These are phyloP conservation scores for Claviceps lovelessii DNA, from an alignment of 2,329 filamentous ascomycete species.

Conservation along the genomic window DNA sequence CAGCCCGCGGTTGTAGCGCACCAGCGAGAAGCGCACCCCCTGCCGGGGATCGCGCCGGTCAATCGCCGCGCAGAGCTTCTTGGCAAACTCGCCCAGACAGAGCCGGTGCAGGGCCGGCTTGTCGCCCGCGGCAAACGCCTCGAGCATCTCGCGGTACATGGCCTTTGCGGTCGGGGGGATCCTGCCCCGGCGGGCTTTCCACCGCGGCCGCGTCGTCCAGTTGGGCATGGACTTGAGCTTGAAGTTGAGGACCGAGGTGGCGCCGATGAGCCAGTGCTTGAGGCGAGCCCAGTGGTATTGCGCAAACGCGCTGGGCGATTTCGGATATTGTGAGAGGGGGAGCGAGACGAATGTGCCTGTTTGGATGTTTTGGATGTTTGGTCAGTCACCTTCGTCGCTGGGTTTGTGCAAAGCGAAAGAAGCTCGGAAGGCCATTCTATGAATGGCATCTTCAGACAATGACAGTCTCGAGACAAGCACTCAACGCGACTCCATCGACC, in stretches of 20 bases:
- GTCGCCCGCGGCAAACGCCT: conserved; percentile 46
- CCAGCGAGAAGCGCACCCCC: conserved; percentile 38
- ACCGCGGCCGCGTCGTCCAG: conserved; percentile 26
- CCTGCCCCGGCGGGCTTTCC: conserved; percentile 26
- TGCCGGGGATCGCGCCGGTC: conserved; percentile 32
- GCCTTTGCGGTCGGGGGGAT: conserved; percentile 40
- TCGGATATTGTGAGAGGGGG: conserved; percentile 22
- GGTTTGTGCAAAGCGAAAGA: no score
- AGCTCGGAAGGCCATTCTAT: no score
- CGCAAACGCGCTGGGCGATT: conserved; percentile 14
- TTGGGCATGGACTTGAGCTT: conserved; percentile 32
- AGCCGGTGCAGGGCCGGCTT: conserved; percentile 32
- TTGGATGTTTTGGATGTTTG: no score
- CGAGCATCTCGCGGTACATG: conserved; percentile 47
- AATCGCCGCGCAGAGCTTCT: conserved; percentile 38
- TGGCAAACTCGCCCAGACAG: conserved; percentile 38
- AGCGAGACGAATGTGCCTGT: conserved; percentile 35
- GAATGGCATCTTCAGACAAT: no score
- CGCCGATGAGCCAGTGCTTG: conserved; percentile 22
- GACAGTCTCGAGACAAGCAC: not conserved
- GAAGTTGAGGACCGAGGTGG: conserved; percentile 21
- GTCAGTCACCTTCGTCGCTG: no score
- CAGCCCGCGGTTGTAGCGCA: conserved; percentile 30
- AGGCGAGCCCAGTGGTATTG: conserved; percentile 24
- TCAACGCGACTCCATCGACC: no score